Percentiles rank a stretch among this genome's conserved stretches.
Evolutionary conservation across 768 basidiomycete genomes (phyloP).

Genomic region (Phlebiopsis flavidoalba): DNA sequence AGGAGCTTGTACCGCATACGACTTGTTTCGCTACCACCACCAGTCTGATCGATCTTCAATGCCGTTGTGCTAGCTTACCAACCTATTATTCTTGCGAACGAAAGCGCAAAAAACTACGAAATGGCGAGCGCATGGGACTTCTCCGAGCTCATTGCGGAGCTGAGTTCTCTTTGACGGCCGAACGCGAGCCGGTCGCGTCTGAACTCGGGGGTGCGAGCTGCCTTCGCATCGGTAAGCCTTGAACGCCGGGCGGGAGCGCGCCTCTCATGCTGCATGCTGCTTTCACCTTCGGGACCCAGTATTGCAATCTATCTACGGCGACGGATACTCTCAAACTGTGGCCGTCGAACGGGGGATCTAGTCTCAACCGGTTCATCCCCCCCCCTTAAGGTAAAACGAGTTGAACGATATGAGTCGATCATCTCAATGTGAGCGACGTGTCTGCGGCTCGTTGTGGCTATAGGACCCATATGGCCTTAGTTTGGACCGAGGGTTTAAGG

Average conservation of each 20-base stretch:
- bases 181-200: slow-evolving; percentile 39
- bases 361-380: slow-evolving; percentile 28
- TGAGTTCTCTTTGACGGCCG: slow-evolving; percentile 30
- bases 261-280: slow-evolving; percentile 13
- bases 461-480: not conserved
- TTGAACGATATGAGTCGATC: slow-evolving; percentile 67
- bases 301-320: slow-evolving; percentile 80
- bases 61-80: not conserved
- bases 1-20: not conserved
- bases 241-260: slow-evolving; percentile 5
- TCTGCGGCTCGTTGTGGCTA: not conserved
- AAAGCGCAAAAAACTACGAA: too few species aligned
- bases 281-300: slow-evolving; percentile 34
- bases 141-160: slow-evolving; percentile 23
- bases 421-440: slow-evolving; percentile 59
- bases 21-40: not conserved
- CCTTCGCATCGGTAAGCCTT: slow-evolving; percentile 15
- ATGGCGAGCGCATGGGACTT: slow-evolving; percentile 7
- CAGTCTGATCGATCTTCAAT: not conserved
- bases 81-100: not conserved
- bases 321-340: slow-evolving; percentile 58
- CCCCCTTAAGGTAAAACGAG: too few species aligned
- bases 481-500: slow-evolving; percentile 19
- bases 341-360: slow-evolving; percentile 27
- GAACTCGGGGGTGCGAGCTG: slow-evolving; percentile 40